Evolutionary conservation across 352 stramenopile species (phyloP).

Genomic region (Peronospora belbahrii): DNA sequence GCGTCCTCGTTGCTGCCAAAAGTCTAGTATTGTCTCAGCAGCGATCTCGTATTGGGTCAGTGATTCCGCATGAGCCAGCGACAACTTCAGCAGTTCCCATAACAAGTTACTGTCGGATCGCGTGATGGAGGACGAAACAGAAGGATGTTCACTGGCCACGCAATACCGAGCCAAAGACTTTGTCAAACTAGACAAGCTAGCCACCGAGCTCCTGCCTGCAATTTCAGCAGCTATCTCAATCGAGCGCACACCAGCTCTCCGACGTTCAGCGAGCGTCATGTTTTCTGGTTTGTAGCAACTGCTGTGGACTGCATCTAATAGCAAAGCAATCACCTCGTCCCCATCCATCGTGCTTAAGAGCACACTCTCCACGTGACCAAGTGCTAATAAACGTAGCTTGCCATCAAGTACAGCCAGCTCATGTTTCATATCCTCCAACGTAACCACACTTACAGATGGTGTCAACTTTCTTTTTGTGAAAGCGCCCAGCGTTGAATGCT

Average conservation of each 20-base stretch:
- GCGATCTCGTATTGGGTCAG: slow-evolving; percentile 52
- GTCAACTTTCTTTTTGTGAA: slow-evolving; percentile 6
- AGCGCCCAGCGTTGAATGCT: slow-evolving; percentile 3
- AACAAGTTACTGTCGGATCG: slow-evolving; percentile 31
- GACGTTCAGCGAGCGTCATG: slow-evolving; percentile 34
- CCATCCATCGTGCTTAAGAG: slow-evolving; percentile 51
- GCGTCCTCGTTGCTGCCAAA: slow-evolving; percentile 38
- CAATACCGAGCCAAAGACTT: slow-evolving; percentile 64
- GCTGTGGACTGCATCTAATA: slow-evolving; percentile 39
- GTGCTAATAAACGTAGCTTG: slow-evolving; percentile 46
- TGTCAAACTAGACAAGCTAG: slow-evolving; percentile 35
- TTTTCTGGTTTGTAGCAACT: slow-evolving; percentile 15
- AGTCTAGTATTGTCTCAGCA: slow-evolving; percentile 41
- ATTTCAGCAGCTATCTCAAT: slow-evolving; percentile 56
- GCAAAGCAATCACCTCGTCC: slow-evolving; percentile 44
- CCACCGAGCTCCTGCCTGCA: slow-evolving; percentile 8
- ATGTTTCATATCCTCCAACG: slow-evolving; percentile 46
- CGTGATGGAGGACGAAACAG: slow-evolving; percentile 15
- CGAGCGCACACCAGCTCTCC: slow-evolving; percentile 33
- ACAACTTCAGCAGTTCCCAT: slow-evolving; percentile 49
- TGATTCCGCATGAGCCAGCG: slow-evolving; percentile 33
- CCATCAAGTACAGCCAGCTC: slow-evolving; percentile 55
- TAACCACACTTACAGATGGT: slow-evolving; percentile 46
- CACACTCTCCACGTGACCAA: slow-evolving; percentile 47
- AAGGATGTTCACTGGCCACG: slow-evolving; percentile 35